Evolutionary conservation across 2,329 filamentous ascomycete species (phyloP), one percentile per base, ranked within the genome.

Genomic region (Purpureocillium takamizusanense): DNA sequence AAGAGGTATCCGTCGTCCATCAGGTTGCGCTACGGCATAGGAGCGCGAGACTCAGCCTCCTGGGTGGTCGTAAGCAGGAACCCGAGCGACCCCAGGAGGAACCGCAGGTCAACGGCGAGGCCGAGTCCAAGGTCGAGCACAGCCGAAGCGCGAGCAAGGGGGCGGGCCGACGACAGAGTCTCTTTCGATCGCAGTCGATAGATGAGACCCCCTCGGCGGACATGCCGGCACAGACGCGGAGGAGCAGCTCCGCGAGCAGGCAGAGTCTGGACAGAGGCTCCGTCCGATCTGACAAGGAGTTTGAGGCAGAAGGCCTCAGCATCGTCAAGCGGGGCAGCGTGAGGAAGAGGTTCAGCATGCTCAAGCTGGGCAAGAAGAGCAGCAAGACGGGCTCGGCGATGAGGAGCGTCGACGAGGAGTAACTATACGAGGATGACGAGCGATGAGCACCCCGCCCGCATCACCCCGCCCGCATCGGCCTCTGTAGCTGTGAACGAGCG

Each of bases 301-400:
- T 51, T 16, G 38, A 40, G 1, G 49, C 53, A 25, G 56, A 53
- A 32, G 67, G 60, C 29, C 53, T 57, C 9, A 35, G 36, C 1
- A 33, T 65, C 29, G 56, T 60, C 40, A 70, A 70, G 52, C 74
- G 74, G 37, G 76, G 74, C 28, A 83, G 79, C 41, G 75, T 94
- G 47, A 78, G 81, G 62, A 90, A 87, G 65, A 67, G 87, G 52
- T 69, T 94, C 47, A 92, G 85, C 56, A 67, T 88, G 51, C 67
- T 94, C 52, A 85, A 83, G 56, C 70, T 88, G 36, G 81, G 83
- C 23, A 81, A 79, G 57, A 86, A 84, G 63, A 66, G 66, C 33
- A 78, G 73, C 53, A 81, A 77, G 56, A 64, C 59, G 35, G 67
- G 59, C 43, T 67, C 59, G 21, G 53, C 62, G 43, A 76, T 76